phyloP scores from a whole-genome alignment of 768 basidiomycete genomes.

The Rhizopogon vulgaris region DNA sequence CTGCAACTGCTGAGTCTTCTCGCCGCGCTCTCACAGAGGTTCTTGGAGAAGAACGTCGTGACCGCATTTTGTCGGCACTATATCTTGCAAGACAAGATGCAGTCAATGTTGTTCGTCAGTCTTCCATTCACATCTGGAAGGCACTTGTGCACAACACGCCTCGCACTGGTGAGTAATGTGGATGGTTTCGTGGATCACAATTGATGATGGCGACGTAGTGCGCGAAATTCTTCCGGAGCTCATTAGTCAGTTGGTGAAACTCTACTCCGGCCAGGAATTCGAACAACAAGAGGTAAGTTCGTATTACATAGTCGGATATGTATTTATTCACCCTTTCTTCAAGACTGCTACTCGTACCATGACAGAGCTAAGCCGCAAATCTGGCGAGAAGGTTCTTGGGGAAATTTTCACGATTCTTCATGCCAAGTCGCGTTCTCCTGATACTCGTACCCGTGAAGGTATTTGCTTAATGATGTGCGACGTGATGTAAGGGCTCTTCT shows the following conservation, averaged over 20 bases:
- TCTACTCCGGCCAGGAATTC: slow-evolving; percentile 71
- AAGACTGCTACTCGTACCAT: slow-evolving; percentile 88
- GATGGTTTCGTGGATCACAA: background rate
- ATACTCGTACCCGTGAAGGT: slow-evolving; percentile 68
- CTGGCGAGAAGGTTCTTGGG: slow-evolving; percentile 84
- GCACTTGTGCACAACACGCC: slow-evolving; percentile 94
- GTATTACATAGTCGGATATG: background rate
- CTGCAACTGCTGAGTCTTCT: slow-evolving; percentile 66
- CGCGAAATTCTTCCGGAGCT: slow-evolving; percentile 89
- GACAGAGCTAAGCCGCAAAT: slow-evolving; percentile 88
- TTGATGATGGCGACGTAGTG: slow-evolving; percentile 36
- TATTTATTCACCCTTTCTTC: slow-evolving; percentile 2
- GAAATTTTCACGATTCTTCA: slow-evolving; percentile 82
- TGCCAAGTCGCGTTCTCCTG: slow-evolving; percentile 52
- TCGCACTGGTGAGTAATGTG: slow-evolving; percentile 58
- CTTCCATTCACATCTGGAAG: slow-evolving; percentile 96
- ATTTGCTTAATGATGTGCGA: slow-evolving; percentile 86
- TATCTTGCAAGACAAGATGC: slow-evolving; percentile 94
- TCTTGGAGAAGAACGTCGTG: slow-evolving; percentile 81
- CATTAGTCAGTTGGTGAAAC: slow-evolving; percentile 65
- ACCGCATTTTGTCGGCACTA: slow-evolving; percentile 84
- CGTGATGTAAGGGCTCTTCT: slow-evolving; percentile 57
- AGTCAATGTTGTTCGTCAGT: slow-evolving; percentile 81
- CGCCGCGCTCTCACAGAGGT: slow-evolving; percentile 82
- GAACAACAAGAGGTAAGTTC: slow-evolving; percentile 83